Evolutionary conservation across 805 yeast genomes (phyloP), one percentile per base, ranked within the genome.

Genomic region (Nakazawaea ishiwadae): DNA sequence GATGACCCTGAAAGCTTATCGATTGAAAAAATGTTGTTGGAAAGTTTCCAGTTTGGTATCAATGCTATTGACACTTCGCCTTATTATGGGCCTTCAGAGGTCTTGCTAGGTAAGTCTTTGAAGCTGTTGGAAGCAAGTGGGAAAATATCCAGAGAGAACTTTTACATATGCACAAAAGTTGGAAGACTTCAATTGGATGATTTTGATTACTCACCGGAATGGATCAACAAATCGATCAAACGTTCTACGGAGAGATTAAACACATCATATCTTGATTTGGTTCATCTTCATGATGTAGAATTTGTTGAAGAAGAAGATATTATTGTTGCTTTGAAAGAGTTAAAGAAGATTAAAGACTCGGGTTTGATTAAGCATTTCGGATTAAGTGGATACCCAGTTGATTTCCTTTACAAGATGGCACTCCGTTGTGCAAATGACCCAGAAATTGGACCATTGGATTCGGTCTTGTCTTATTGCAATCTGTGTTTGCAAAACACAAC

Each of bases 1-100:
- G 77, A 69, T 9, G 73, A 84, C 51, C 96, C 96, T 1, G 66
- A 68, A 27, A 52, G 63, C 0, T 50, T 86, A 31, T 83, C 87
- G 1, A 69, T 80, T 9, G 65, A 62, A 9, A 78, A 75, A 0
- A 73, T 90, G 37, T 50, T 90, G 16, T 55, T 64, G 36, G 52
- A 58, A 11, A 93, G 90, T 0, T 81, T 90, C 51, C 61, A 66
- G 16, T 55, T 68, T 19, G 96, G 96, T 0, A 65, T 87, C 45
- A 73, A 70, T 35, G 93, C 95, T 1, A 68, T 90, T 28, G 97
- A 90, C 55, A 88, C 97, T 0, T 85, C 96, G 0, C 96, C 97
- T 3, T 89, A 86, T 62, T 90, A 90, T 56, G 97, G 97, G 0
- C 87, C 87, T 0, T 84, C 95, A 4, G 98, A 90, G 54, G 68